phyloP scores from a whole-genome alignment of 805 yeast genomes.

The Kuraishia hungarica region DNA sequence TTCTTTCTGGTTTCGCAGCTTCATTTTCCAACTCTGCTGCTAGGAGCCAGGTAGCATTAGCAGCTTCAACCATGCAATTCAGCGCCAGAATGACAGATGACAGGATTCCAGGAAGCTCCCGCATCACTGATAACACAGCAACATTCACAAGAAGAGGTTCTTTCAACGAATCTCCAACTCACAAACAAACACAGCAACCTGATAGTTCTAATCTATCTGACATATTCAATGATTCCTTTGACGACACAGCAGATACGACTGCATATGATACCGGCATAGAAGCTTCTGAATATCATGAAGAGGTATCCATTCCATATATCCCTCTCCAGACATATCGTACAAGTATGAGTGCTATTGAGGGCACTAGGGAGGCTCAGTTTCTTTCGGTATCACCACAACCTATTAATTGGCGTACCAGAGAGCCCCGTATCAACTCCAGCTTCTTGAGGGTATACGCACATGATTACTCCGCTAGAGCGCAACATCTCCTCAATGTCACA shows the following conservation, averaged over 20 bases:
- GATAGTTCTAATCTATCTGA: not conserved
- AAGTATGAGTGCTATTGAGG: not conserved
- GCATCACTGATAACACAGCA: not conserved
- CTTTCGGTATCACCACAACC: not conserved
- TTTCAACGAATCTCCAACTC: not conserved
- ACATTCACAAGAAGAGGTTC: not conserved
- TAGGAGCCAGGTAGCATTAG: not conserved
- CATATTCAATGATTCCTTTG: not conserved
- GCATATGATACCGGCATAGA: not conserved
- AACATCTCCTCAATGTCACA: conserved; percentile 22
- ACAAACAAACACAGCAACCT: not conserved
- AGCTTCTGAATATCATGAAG: not conserved
- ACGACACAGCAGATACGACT: not conserved
- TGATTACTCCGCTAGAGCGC: conserved; percentile 32
- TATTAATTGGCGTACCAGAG: conserved; percentile 20
- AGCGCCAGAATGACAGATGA: not conserved
- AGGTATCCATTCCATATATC: not conserved
- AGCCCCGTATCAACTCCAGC: conserved; percentile 39
- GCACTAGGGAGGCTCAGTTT: not conserved
- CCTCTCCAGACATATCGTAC: conserved; percentile 3
- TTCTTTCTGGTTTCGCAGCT: not conserved
- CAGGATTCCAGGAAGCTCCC: not conserved
- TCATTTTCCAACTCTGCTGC: not conserved
- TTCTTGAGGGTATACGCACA: conserved; percentile 42
- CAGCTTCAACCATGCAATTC: conserved; percentile 1